Base-by-base conservation (phyloP, 305 asterid genomes). In the Plantago coronopus region DNA sequence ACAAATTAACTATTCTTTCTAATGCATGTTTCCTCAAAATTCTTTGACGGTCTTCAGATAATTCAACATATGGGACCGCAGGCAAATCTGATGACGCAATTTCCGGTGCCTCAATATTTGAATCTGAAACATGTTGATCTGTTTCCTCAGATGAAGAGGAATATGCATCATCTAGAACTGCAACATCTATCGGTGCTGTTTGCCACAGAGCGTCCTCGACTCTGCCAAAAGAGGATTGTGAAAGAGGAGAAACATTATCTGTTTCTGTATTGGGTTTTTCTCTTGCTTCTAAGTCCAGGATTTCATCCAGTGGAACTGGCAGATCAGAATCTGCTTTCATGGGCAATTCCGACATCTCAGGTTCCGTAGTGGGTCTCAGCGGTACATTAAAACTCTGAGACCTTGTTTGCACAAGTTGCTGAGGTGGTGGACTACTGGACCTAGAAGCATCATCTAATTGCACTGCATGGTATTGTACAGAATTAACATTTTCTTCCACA, bases 111-210 rank as follows among this genome's bases (percentile, higher is more conserved):
- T 78, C 90, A 23, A 46, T 54, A 72, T 70, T 73, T 63, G 84
- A 71, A 69, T 78, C 81, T 47, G 91, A 84, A 25, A 73, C 65
- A 61, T 68, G 79, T 73, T 81, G 81, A 51, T 81, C 95, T n/a
- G 72, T 62, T 78, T 94, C 97, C 69, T 79, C 78, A 15, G 86
- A 87, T 64, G 90, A 77, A 50, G 94, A 77, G 57, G 96, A 90
- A 83, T 85, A 84, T 40, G 81, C 81, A 64, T 83, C 95, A 77
- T 74, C 91, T 47, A 71, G 77, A 69, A 75, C 50, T 38, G 74
- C 59, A 50, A 64, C 66, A 68, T 76, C 79, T 18, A 74, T 49
- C 43, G 84, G 72, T 66, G 69, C 66, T 51, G 69, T 63, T 51
- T 73, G 84, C 59, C 55, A 71, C 63, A 57, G 55, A 49, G 57